A percentile compares a stretch with the other conserved stretches of the same genome.
These are phyloP conservation scores for Saitozyma podzolica DNA, from an alignment of 768 basidiomycete species.

Conservation along the genomic window DNA sequence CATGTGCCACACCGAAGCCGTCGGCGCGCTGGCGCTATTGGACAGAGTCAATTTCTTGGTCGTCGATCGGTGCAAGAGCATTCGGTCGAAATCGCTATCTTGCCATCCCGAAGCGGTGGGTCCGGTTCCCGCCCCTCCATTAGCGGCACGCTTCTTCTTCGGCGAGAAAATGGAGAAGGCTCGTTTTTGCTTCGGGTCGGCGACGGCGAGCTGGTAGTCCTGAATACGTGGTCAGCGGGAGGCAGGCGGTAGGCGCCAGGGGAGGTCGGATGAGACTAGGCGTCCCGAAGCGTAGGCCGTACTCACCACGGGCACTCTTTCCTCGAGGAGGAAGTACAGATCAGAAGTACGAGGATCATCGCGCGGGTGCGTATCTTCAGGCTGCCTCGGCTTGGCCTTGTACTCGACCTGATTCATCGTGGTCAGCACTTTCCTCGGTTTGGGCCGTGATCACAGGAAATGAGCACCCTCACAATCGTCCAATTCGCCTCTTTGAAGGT, in stretches of 20 bases:
- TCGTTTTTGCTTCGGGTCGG: conserved; percentile 38
- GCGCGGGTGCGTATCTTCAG: conserved; percentile 22
- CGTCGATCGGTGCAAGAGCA: conserved; percentile 27
- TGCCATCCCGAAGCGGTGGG: no score
- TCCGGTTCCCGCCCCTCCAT: no score
- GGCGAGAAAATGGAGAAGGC: conserved; percentile 14
- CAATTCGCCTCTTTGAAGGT: conserved; percentile 85
- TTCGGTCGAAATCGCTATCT: conserved; percentile 41
- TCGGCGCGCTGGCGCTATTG: conserved; percentile 17
- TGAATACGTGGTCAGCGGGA: conserved; percentile 7
- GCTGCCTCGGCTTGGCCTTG: conserved; percentile 64
- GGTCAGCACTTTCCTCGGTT: background rate
- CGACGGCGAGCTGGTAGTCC: conserved; percentile 46
- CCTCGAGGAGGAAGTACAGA: conserved; percentile 81
- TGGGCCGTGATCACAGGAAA: background rate
- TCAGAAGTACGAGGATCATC: conserved; percentile 71
- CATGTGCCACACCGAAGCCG: conserved; percentile 21
- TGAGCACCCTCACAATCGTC: conserved; percentile 68
- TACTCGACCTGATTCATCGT: conserved; percentile 69
- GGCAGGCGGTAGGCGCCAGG: conserved; percentile 10
- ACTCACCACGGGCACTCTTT: conserved; percentile 79
- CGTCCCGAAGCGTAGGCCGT: conserved; percentile 55
- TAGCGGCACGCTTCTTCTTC: conserved; percentile 5
- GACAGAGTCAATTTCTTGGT: conserved; percentile 41
- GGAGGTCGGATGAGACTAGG: conserved; percentile 51